Evolutionary conservation across 768 basidiomycete genomes (phyloP).

Genomic region (Boletus sensibilis): DNA sequence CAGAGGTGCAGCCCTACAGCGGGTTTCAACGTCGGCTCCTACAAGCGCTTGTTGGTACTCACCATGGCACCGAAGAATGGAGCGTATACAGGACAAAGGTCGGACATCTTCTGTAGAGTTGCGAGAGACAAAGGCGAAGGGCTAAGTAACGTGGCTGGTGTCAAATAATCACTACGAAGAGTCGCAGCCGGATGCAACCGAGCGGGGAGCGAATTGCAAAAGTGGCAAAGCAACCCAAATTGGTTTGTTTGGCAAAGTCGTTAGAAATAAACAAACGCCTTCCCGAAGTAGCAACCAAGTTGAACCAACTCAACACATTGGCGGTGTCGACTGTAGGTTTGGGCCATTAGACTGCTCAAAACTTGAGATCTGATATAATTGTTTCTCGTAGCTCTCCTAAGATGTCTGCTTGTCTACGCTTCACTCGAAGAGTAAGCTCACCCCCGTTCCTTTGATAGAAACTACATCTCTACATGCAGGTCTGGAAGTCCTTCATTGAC

Average conservation of each 20-base stretch:
- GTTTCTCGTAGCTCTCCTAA: not conserved
- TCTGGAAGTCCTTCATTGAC: constrained; percentile 79
- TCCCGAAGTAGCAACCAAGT: not conserved
- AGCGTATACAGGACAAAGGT: constrained; percentile 90
- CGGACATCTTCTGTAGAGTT: constrained; percentile 52
- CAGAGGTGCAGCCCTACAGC: constrained; percentile 86
- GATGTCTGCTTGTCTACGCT: constrained; percentile 71
- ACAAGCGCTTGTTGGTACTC: constrained; percentile 27
- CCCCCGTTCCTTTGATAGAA: not conserved
- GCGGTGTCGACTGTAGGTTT: not conserved
- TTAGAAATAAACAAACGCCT: constrained; percentile 33
- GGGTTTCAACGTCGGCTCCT: constrained; percentile 8
- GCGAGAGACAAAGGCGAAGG: constrained; percentile 1
- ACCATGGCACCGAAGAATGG: constrained; percentile 99
- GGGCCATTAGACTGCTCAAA: too few relatives aligned
- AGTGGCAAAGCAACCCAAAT: constrained; percentile 6
- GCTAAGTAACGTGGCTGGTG: not conserved
- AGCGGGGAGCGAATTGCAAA: constrained; percentile 22
- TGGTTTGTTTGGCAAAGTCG: constrained; percentile 29
- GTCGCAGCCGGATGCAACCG: constrained; percentile 20
- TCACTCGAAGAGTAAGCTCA: constrained; percentile 55
- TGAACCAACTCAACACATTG: not conserved
- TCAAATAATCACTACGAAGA: constrained; percentile 5
- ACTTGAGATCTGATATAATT: too few relatives aligned
- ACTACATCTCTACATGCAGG: constrained; percentile 35